Conservation (phyloP, 1,139 yeast species). For the Yamadazyma friedrichii region DNA sequence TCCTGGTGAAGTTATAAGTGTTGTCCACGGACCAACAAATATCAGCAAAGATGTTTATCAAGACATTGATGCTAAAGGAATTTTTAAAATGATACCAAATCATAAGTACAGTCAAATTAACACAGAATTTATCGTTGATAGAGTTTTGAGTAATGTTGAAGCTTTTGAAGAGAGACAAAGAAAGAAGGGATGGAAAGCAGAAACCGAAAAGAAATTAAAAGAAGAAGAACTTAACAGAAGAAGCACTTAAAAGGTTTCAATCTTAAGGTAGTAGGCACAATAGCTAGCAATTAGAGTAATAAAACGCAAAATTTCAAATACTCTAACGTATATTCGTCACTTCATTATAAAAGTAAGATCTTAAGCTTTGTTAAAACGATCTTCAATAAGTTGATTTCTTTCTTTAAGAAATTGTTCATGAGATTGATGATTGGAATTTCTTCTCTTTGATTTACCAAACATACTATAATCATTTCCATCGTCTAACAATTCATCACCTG, state of each 20-base stretch:
- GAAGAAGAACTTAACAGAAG: conserved; percentile 25
- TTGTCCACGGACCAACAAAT: conserved; percentile 65
- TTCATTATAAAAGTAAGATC: no score
- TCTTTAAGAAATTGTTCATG: conserved; percentile 27
- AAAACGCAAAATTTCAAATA: no score
- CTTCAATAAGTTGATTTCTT: conserved; percentile 26
- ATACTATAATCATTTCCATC: conserved; percentile 21
- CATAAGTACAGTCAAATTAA: conserved; percentile 62
- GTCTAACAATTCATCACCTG: conserved; percentile 64
- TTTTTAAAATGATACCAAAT: conserved; percentile 45
- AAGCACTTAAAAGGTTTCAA: conserved; percentile 17
- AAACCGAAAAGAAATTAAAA: conserved; percentile 30
- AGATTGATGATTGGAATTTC: conserved; percentile 42
- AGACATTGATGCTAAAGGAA: conserved; percentile 32
- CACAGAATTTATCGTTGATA: conserved; percentile 62
- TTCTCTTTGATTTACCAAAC: conserved; percentile 28
- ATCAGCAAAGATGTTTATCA: conserved; percentile 42
- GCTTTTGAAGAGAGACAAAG: conserved; percentile 78
- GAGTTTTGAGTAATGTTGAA: conserved; percentile 63
- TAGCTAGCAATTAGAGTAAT: no score
- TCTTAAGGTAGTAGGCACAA: no score
- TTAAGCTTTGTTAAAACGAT: conserved; percentile 4
- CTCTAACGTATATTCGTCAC: not conserved
- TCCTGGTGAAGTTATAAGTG: conserved; percentile 42
- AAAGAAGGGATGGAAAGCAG: conserved; percentile 73